These are phyloP conservation scores for Sclerotinia borealis DNA, from an alignment of 2,329 filamentous ascomycete genomes.

Conservation along the genomic window DNA sequence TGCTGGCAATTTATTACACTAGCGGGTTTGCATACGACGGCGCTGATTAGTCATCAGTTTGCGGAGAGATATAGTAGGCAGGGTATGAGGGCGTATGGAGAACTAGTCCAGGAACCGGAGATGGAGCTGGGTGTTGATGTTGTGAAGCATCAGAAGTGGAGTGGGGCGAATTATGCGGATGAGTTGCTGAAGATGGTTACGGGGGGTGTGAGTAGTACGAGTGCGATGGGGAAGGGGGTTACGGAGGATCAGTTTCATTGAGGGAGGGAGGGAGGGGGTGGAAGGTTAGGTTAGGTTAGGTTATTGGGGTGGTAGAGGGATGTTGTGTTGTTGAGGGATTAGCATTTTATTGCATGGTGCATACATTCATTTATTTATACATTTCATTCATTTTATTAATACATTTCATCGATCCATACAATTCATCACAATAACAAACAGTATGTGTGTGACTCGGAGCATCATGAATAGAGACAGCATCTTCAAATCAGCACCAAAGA, in stretches of 20 bases:
- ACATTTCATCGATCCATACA: neutral
- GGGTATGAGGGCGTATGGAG: constrained; percentile 95
- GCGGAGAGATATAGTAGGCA: constrained; percentile 71
- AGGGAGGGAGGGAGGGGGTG: neutral
- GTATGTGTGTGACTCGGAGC: no score
- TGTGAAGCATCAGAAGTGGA: constrained; percentile 99
- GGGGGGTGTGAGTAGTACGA: constrained; percentile 84
- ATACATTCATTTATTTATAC: no score
- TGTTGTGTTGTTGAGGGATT: no score
- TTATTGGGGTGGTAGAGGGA: no score
- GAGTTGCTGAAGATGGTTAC: constrained; percentile 96
- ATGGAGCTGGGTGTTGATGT: constrained; percentile 88
- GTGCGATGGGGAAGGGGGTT: constrained; percentile 95
- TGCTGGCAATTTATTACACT: constrained; percentile 99
- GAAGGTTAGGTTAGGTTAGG: no score
- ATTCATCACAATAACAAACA: neutral
- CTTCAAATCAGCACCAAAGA: no score
- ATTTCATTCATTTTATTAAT: neutral
- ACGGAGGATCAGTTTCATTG: constrained; percentile 93
- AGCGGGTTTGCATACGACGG: constrained; percentile 90
- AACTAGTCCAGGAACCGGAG: constrained; percentile 96
- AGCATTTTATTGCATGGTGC: no score
- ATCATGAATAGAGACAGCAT: no score
- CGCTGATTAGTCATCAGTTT: constrained; percentile 86
- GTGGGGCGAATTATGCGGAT: constrained; percentile 88